Percentiles rank a stretch among this genome's conserved stretches.
These are phyloP conservation scores for Lunasporangiospora selenospora DNA, from an alignment of 192 early-diverging fungal species.

Conservation along the genomic window DNA sequence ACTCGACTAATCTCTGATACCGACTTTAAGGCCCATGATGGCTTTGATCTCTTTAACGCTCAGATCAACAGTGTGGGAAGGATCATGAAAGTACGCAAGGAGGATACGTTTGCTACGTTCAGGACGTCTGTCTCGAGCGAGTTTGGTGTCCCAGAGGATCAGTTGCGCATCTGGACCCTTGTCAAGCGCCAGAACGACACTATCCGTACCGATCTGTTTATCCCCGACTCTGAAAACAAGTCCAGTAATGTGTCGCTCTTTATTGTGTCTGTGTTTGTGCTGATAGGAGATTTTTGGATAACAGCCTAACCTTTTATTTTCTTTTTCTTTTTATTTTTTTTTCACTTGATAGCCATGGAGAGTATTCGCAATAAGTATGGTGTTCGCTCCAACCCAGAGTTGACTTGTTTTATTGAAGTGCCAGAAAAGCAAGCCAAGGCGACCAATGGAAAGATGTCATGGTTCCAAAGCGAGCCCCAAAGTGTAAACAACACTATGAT, in stretches of 20 bases:
- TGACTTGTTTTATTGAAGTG: slow-evolving; percentile 49
- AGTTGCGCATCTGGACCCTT: slow-evolving; percentile 86
- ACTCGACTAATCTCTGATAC: slow-evolving; percentile 69
- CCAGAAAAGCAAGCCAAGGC: slow-evolving; percentile 25
- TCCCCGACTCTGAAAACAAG: slow-evolving; percentile 54
- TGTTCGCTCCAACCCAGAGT: slow-evolving; percentile 29
- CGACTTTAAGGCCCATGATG: slow-evolving; percentile 72
- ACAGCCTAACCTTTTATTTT: background rate
- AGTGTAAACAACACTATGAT: slow-evolving; percentile 60
- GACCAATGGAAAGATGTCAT: slow-evolving; percentile 22
- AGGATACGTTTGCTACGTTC: slow-evolving; percentile 60
- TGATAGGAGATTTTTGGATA: background rate
- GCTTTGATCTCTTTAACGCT: slow-evolving; percentile 89
- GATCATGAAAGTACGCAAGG: slow-evolving; percentile 60
- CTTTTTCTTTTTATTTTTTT: slow-evolving; percentile 49
- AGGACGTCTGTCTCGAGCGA: slow-evolving; percentile 56
- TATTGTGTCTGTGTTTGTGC: background rate
- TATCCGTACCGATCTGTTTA: slow-evolving; percentile 80
- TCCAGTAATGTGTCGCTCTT: slow-evolving; percentile 45
- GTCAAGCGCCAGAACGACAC: slow-evolving; percentile 93
- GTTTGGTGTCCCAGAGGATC: slow-evolving; percentile 52
- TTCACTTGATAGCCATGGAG: slow-evolving; percentile 51
- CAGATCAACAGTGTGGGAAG: slow-evolving; percentile 50
- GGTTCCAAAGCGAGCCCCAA: slow-evolving; percentile 18
- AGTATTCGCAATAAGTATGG: slow-evolving; percentile 38